phyloP scores from a whole-genome alignment of 2,329 filamentous ascomycete genomes.

The Fusarium odoratissimum region DNA sequence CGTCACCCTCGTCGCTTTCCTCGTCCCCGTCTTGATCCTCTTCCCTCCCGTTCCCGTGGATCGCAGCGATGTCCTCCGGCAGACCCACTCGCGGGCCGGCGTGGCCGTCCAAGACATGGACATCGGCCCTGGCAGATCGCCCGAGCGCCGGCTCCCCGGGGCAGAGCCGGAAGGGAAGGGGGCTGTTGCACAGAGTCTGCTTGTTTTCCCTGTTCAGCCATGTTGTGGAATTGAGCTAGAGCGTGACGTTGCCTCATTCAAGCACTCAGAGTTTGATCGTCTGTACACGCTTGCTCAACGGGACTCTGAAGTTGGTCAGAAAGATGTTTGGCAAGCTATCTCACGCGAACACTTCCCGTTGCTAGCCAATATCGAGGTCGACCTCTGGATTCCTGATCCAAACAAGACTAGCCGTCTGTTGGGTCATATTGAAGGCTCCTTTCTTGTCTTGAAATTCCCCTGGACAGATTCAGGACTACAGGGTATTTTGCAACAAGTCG shows the following conservation, averaged over 20 bases:
- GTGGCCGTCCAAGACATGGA: conserved; percentile 53
- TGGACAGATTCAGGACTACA: conserved; percentile 63
- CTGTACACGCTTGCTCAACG: conserved; percentile 84
- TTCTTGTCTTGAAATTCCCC: conserved; percentile 75
- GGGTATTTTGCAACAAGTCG: conserved; percentile 58
- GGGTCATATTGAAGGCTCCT: conserved; percentile 65
- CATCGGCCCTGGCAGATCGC: conserved; percentile 46
- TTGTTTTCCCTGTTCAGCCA: conserved; percentile 86
- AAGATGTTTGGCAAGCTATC: conserved; percentile 73
- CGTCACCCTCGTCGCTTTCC: conserved; percentile 61
- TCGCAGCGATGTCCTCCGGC: conserved; percentile 63
- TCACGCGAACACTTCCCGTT: conserved; percentile 76
- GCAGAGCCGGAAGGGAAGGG: conserved; percentile 38
- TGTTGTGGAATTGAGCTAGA: conserved; percentile 81
- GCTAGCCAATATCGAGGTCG: conserved; percentile 75
- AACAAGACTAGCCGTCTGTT: conserved; percentile 63
- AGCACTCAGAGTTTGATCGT: conserved; percentile 82
- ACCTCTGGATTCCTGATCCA: conserved; percentile 76
- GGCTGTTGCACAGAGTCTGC: conserved; percentile 69
- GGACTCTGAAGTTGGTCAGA: conserved; percentile 42
- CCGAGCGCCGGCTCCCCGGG: conserved; percentile 35
- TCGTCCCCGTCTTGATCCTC: conserved; percentile 64
- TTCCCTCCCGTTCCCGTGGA: conserved; percentile 66
- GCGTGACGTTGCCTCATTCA: conserved; percentile 70
- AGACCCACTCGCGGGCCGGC: conserved; percentile 65